Evolutionary conservation across 371 early-diverging fungal genomes (phyloP).

Genomic region (Chytridium lagenaria): DNA sequence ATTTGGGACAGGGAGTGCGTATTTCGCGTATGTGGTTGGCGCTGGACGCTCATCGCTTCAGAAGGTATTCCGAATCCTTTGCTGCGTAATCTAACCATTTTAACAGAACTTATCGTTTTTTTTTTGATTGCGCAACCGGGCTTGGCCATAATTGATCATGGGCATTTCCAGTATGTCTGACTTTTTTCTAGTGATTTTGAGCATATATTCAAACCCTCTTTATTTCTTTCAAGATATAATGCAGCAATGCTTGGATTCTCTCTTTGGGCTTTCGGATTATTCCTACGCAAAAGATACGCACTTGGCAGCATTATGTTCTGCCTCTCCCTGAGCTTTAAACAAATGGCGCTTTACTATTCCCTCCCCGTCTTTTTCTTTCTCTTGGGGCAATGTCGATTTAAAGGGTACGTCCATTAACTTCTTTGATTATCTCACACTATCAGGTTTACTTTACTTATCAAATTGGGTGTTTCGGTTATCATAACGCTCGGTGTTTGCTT

Average conservation of each 20-base stretch:
- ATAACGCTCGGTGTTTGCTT: slow-evolving; percentile 71
- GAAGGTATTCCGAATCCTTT: background rate
- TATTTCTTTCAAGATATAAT: slow-evolving; percentile 71
- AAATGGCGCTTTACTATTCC: slow-evolving; percentile 95
- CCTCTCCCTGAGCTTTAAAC: slow-evolving; percentile 86
- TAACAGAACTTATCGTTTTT: slow-evolving; percentile 37
- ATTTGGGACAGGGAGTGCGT: slow-evolving; percentile 45
- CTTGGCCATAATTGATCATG: slow-evolving; percentile 90
- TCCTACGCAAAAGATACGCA: slow-evolving; percentile 64
- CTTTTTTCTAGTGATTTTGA: background rate
- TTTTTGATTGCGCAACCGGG: slow-evolving; percentile 77
- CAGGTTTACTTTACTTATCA: slow-evolving; percentile 65
- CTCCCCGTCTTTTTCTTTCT: slow-evolving; percentile 88
- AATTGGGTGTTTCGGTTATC: slow-evolving; percentile 78
- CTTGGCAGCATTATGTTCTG: slow-evolving; percentile 81
- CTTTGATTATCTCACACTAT: slow-evolving; percentile 9
- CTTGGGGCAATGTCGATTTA: slow-evolving; percentile 70
- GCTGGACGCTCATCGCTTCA: background rate
- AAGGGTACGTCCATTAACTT: slow-evolving; percentile 3
- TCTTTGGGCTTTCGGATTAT: slow-evolving; percentile 74
- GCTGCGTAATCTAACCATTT: background rate
- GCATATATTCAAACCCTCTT: no score
- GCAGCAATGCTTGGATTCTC: slow-evolving; percentile 91
- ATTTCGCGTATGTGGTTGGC: background rate
- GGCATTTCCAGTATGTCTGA: slow-evolving; percentile 89